Base-by-base conservation (phyloP, 1,284 basidiomycete species). In the Tremellales sp. region DNA sequence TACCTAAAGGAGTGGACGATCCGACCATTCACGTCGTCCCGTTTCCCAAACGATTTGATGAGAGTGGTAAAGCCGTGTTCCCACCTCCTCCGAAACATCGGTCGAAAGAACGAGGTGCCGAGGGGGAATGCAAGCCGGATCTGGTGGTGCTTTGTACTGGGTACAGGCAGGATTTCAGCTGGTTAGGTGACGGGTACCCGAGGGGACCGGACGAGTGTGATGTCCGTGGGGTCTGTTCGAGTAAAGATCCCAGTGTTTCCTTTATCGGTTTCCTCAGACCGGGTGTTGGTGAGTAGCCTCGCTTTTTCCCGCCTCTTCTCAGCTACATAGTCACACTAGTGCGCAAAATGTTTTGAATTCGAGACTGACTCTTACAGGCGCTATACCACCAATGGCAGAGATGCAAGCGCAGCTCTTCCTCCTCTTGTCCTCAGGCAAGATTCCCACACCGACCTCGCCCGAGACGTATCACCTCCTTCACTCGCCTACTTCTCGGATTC, bases 241-340 rank as follows among this genome's bases (percentile, higher is more conserved):
- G 65, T 7, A 77, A 76, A 3, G 81, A 84, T 56, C 73, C 79
- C 40, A 76, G 64, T 39, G 74, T 84, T 10, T 80, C 74, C 0
- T 84, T 81, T 57, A 80, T 85, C 48, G 83, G 83, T 0, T 84
- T 83, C 61, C 78, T 84, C 2, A 70, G 82, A 19, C 82, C 83
- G 3, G 56, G 55, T 31, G 55, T 57, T 4, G 55, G 55, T 57
- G 35, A 43, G 55, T 57, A 4, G 12, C 50, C n/a, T n/a, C n/a
- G n/a, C n/a, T n/a, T n/a, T n/a, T n/a, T n/a, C n/a, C n/a, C n/a
- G n/a, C n/a, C 45, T 0, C 50, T 53, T 10, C 46, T 29, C 6
- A 31, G 5, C 24, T 15, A n/a, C 3, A 22, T 26, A 24, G n/a
- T 8, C 26, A 19, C 22, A 11, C 31, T 12, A 25, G 4, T 29